Percentiles rank a stretch among this genome's conserved stretches.
Evolutionary conservation across 176 grass and related monocot species (phyloP).

Genomic region (Rhynchospora breviuscula): DNA sequence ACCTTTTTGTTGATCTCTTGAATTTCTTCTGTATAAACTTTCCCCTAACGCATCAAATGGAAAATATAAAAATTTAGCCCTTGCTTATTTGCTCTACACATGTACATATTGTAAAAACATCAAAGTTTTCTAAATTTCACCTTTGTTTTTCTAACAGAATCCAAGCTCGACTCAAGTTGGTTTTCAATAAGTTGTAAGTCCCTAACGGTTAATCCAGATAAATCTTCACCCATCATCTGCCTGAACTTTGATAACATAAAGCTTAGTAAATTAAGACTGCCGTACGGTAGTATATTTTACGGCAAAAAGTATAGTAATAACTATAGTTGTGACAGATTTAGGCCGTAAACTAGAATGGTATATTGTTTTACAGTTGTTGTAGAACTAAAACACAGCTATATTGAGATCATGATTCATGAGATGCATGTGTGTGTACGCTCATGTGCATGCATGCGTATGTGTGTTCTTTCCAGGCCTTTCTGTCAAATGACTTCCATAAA

Average conservation of each 20-base stretch:
- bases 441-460: too few species aligned
- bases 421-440: too few species aligned
- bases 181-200: slow-evolving; percentile 58
- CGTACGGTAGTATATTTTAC: not conserved
- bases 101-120: not conserved
- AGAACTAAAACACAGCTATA: too few species aligned
- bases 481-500: too few species aligned
- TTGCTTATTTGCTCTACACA: not conserved
- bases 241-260: slow-evolving; percentile 27
- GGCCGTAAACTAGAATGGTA: not conserved
- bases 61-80: not conserved
- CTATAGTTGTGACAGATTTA: not conserved
- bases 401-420: too few species aligned
- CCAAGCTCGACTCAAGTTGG: slow-evolving; percentile 47
- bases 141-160: slow-evolving; percentile 54
- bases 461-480: too few species aligned
- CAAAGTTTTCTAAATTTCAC: slow-evolving; percentile 24
- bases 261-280: not conserved
- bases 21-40: slow-evolving; percentile 11
- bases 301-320: not conserved
- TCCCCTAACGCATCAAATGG: slow-evolving; percentile 4
- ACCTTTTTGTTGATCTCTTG: slow-evolving; percentile 17
- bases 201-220: slow-evolving; percentile 46
- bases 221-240: slow-evolving; percentile 69
- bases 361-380: too few species aligned